A percentile compares a stretch with the other conserved stretches of the same genome.
Evolutionary conservation across 192 early-diverging fungal genomes (phyloP).

Genomic region (Coemansia umbellata): DNA sequence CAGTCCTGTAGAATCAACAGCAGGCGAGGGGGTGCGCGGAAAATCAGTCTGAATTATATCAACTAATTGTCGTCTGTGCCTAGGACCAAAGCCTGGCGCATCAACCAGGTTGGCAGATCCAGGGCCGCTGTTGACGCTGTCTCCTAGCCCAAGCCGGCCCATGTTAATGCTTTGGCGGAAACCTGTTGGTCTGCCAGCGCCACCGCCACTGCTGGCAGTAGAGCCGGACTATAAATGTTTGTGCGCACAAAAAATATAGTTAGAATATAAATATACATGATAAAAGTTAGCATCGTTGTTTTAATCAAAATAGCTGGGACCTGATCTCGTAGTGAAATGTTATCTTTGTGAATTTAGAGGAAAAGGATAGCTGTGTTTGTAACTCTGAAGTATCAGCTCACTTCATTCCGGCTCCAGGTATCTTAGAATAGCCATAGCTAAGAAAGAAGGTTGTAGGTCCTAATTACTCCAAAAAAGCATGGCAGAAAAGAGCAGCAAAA

Average conservation of each 20-base stretch:
- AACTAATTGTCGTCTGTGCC: constrained; percentile 40
- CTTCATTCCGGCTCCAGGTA: no score
- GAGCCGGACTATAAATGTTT: constrained; percentile 29
- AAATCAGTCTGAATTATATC: constrained; percentile 50
- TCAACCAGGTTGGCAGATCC: constrained; percentile 10
- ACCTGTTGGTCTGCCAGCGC: constrained; percentile 15
- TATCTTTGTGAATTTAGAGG: no score
- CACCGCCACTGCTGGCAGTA: constrained; percentile 10
- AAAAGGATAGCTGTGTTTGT: no score
- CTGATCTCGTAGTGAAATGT: no score
- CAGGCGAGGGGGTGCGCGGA: constrained; percentile 49
- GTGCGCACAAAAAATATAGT: background rate
- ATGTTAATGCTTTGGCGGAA: constrained; percentile 20
- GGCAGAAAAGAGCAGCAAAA: no score
- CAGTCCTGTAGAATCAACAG: constrained; percentile 20
- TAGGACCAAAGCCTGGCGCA: constrained; percentile 7
- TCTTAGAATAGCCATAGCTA: no score
- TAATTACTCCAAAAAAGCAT: no score
- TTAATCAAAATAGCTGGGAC: no score
- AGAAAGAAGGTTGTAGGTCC: no score
- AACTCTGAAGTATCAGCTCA: no score
- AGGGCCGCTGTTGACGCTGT: constrained; percentile 1
- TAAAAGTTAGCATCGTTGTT: no score
- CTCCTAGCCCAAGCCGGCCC: constrained; percentile 17
- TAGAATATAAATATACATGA: no score